phyloP scores from a whole-genome alignment of 345 rosid genomes.

The Chamaenerion angustifolium region DNA sequence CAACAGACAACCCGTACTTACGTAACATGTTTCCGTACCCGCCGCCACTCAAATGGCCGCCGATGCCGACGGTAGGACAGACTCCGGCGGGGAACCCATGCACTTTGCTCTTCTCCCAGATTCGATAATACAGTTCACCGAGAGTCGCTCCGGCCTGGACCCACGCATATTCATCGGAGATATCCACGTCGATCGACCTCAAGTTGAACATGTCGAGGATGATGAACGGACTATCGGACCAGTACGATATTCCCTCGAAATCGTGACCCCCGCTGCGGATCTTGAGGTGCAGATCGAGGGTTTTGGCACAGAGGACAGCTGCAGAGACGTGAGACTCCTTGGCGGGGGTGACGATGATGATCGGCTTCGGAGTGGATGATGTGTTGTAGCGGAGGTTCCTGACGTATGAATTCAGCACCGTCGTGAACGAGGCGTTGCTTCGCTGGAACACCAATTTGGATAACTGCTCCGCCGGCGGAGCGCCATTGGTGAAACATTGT shows the following conservation, averaged over 20 bases:
- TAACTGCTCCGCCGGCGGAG: neutral
- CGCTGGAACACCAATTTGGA: slow-evolving; percentile 4
- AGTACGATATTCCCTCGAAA: slow-evolving; percentile 45
- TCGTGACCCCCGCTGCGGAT: slow-evolving; percentile 49
- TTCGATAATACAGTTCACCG: slow-evolving; percentile 29
- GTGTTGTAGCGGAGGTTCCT: slow-evolving; percentile 33
- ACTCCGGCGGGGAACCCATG: slow-evolving; percentile 43
- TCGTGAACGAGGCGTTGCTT: slow-evolving; percentile 5
- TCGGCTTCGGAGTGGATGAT: slow-evolving; percentile 30
- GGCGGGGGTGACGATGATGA: slow-evolving; percentile 25
- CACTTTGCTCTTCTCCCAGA: slow-evolving; percentile 27
- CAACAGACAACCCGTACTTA: slow-evolving; percentile 30
- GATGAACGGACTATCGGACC: slow-evolving; percentile 24
- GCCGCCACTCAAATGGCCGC: slow-evolving; percentile 33
- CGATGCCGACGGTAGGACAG: slow-evolving; percentile 29
- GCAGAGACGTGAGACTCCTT: slow-evolving; percentile 34
- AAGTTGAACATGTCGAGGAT: slow-evolving; percentile 34
- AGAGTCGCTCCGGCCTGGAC: slow-evolving; percentile 37
- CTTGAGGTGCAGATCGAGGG: slow-evolving; percentile 18
- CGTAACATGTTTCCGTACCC: slow-evolving; percentile 34
- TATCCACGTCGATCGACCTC: slow-evolving; percentile 20
- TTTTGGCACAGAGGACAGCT: slow-evolving; percentile 24
- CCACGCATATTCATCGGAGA: slow-evolving; percentile 22
- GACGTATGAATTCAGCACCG: slow-evolving; percentile 19
- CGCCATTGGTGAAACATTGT: slow-evolving; percentile 5